Percentiles rank a stretch among this genome's conserved stretches.
These are phyloP conservation scores for Solanum hybrid DNA, from an alignment of 305 asterid genomes.

Conservation along the genomic window DNA sequence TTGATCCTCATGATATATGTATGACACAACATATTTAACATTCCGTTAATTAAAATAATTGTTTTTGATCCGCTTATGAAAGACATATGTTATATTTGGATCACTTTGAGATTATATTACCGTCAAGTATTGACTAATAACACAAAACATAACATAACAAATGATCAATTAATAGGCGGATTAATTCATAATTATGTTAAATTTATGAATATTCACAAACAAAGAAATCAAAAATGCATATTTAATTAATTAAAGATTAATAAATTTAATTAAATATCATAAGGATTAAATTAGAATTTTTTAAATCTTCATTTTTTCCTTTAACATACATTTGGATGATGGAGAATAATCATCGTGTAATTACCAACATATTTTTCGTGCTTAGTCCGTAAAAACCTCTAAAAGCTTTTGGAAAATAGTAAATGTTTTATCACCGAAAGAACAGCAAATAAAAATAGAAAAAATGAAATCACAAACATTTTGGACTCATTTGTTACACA, in stretches of 20 bases:
- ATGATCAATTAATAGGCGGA: neutral
- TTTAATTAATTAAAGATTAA: too few relatives aligned
- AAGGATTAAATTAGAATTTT: neutral
- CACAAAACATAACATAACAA: neutral
- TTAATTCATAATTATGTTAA: neutral
- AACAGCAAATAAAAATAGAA: slow-evolving; percentile 2
- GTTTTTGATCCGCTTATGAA: neutral
- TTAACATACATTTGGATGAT: neutral
- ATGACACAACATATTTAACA: neutral
- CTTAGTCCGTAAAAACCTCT: neutral
- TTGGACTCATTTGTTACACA: neutral
- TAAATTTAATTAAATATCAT: neutral
- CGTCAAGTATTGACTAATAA: neutral
- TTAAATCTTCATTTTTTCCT: neutral
- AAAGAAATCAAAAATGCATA: neutral
- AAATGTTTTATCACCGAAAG: neutral
- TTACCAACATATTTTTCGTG: neutral
- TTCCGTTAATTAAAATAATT: neutral
- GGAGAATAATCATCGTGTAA: neutral
- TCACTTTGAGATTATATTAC: neutral
- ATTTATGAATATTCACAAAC: neutral
- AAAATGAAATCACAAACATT: neutral
- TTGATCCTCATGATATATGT: neutral
- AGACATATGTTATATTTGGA: neutral
- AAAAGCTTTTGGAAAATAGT: neutral